Base-by-base conservation (phyloP, 305 asterid genomes). In the Fraxinus platypoda region DNA sequence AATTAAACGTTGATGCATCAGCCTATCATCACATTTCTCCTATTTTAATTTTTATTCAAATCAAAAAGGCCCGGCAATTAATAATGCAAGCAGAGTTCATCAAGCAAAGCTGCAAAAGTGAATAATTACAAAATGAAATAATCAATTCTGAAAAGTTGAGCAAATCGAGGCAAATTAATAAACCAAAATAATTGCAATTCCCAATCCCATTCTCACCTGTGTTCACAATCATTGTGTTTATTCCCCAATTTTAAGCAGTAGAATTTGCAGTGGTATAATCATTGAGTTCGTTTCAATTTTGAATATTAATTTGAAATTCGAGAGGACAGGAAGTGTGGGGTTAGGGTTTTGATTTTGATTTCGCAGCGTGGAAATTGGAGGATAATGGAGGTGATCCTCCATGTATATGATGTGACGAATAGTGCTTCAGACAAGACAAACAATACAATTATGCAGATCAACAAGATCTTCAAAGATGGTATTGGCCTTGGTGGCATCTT, bases 401-500 rank as follows among this genome's bases (percentile, higher is more conserved):
- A 92, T 83, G 90, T 95, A 52, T 94, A 95, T 82, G 98, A 95
- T 74, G 98, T 95, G 52, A 95, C 98, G n/a, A 93, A 91, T 76
- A 94, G 97, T 87, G 97, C 90, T 26, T 89, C 89, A 34, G 98
- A 94, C 74, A 92, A 94, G 81, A 94, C 98, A 15, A 91, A 92
- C 90, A 92, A 86, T 88, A 94, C 97, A 8, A 92, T 95, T 88
- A 80, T 94, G 90, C 97, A 94, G 91, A 92, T 95, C 93, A 95
- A 94, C 85, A 94, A 88, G 94, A 80, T 95, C 84, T 92, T 95
- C 93, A 95, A 95, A 81, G 98, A 95, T 80, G 95, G 98, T 30
- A 94, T 95, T 79, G 98, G 98, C 41, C 90, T 95, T 34, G 98
- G 98, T 11, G 98, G 98, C 73, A 95, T 95, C 81, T 94, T 95